Percentiles rank a stretch among this genome's conserved stretches.
phyloP scores from a whole-genome alignment of 1,139 yeast species.

The Chernovozyma sophiae-reginae region DNA sequence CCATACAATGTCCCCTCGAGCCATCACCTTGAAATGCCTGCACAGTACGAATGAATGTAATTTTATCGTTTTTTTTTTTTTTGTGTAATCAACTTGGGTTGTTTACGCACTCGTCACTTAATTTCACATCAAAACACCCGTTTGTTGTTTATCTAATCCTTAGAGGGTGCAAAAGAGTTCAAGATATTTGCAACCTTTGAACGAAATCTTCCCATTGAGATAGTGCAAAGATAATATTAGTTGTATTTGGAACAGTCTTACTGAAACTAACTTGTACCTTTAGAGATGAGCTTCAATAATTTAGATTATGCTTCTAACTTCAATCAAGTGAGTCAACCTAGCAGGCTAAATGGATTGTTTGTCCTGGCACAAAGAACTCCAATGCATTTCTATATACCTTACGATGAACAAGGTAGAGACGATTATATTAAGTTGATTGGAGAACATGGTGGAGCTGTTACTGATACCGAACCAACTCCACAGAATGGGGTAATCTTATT shows the following conservation, averaged over 20 bases:
- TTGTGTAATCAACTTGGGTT: slow-evolving; percentile 1
- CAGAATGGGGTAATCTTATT: slow-evolving; percentile 1
- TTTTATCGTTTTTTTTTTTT: neutral
- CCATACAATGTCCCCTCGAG: too few species aligned
- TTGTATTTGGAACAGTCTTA: too few species aligned
- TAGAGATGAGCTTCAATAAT: slow-evolving; percentile 4
- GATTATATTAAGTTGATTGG: slow-evolving; percentile 20
- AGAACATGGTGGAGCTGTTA: slow-evolving; percentile 30
- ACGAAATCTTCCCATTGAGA: too few species aligned
- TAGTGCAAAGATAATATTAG: too few species aligned
- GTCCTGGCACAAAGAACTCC: slow-evolving; percentile 14
- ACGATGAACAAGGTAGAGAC: slow-evolving; percentile 18
- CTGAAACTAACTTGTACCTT: too few species aligned
- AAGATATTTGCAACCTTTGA: slow-evolving; percentile 4
- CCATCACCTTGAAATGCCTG: too few species aligned
- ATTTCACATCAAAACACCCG: slow-evolving; percentile 8
- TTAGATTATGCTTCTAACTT: slow-evolving; percentile 2
- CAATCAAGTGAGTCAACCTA: neutral
- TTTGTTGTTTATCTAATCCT: slow-evolving; percentile 2
- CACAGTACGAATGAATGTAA: too few species aligned
- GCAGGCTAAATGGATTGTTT: neutral
- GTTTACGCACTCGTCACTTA: neutral
- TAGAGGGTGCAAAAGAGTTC: neutral
- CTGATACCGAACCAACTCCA: slow-evolving; percentile 11
- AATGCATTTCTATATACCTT: slow-evolving; percentile 21